Evolutionary conservation across 73 alveolate genomes (phyloP), one percentile per base, ranked within the genome.

Genomic region (Tetrahymena borealis): DNA sequence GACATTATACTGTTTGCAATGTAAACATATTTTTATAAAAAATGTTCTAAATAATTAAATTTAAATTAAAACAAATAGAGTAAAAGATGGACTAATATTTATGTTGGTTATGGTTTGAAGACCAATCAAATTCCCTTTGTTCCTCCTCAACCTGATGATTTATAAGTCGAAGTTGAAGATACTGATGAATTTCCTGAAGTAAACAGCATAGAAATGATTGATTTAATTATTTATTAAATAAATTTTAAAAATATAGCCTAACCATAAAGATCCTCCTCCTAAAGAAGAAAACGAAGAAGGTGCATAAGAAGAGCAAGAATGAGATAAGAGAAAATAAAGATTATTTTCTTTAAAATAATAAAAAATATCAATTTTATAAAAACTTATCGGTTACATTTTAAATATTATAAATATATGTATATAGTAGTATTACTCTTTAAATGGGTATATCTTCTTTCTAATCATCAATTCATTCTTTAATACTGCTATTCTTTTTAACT

Each of bases 31-130:
- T 18, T n/a, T 24, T 24, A 60, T 0, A 4, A 2, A 20, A 60
- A 20, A 15, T 24, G 5, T 92, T 39, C 37, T 38, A 39, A 39
- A 90, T 78, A 79, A 8, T 39, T 7, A 93, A 79, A 31, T 11
- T 13, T 16, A 12, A 37, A 39, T 35, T 37, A 43, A 33, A 12
- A 78, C 9, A 96, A 96, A 78, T 42, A 97, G 90, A 96, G 94
- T 39, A 97, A 97, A 40, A 97, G 95, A 91, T 96, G 91, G 40
- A 90, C 96, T 79, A 91, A 96, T 91, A 95, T 98, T 79, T 98
- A 98, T 96, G 94, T 97, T 91, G 99, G 99, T 41, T 94, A 98
- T 97, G 99, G 99, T 31, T 93, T 98, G 40, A 98, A 98, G 94
- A 43, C 92, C 28, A 98, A 97, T 38, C 98, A 94, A 39, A 96